Percentiles rank a stretch among this genome's conserved stretches.
phyloP scores from a whole-genome alignment of 2,329 filamentous ascomycete genomes.

The Calonectria honghensis region DNA sequence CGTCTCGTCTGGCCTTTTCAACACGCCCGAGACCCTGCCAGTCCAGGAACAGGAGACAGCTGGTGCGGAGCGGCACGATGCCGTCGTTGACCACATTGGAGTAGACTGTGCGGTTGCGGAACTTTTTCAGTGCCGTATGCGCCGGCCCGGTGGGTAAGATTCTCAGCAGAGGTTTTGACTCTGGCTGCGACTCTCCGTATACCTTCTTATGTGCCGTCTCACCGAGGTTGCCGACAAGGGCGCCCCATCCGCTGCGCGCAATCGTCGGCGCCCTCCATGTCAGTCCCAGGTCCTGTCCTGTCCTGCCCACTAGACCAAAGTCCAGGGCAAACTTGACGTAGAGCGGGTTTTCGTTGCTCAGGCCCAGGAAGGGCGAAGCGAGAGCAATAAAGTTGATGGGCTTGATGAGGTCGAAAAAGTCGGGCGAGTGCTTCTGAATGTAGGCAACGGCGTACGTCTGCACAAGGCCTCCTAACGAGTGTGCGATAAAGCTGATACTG shows the following conservation, averaged over 20 bases:
- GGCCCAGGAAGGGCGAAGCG: conserved; percentile 89
- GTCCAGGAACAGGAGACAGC: conserved; percentile 95
- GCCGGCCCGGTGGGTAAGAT: conserved; percentile 95
- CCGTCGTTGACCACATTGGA: conserved; percentile 99
- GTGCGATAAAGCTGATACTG: conserved; percentile 95
- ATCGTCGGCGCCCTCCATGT: conserved; percentile 95
- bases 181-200: conserved; percentile 72
- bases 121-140: conserved; percentile 89
- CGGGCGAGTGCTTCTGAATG: conserved; percentile 94
- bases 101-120: conserved; percentile 93
- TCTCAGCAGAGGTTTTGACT: conserved; percentile 90
- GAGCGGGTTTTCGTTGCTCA: conserved; percentile 97
- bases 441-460: conserved; percentile 98
- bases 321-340: conserved; percentile 98
- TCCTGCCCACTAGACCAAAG: conserved; percentile 96
- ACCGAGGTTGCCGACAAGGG: conserved; percentile 87
- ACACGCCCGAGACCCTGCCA: conserved; percentile 96
- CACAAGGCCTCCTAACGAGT: conserved; percentile 91
- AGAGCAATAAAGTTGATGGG: conserved; percentile 94
- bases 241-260: conserved; percentile 90
- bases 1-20: conserved; percentile 94
- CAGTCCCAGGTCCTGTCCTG: conserved; percentile 94
- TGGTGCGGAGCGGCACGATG: conserved; percentile 95
- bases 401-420: conserved; percentile 90
- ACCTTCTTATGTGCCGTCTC: conserved; percentile 60